phyloP scores from a whole-genome alignment of 306 rosid species.

The Sicyos edulis region DNA sequence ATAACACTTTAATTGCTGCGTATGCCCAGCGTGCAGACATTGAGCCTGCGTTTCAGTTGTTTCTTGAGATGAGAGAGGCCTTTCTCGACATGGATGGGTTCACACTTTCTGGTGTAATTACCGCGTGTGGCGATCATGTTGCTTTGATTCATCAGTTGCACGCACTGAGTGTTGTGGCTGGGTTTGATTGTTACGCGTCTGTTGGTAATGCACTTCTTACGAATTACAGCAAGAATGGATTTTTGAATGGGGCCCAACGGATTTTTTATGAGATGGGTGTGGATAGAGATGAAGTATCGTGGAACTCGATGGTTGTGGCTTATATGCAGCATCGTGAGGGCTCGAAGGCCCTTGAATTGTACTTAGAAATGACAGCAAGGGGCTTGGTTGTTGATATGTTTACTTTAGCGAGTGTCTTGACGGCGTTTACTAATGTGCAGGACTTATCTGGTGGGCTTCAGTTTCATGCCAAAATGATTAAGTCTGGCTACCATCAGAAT shows the following conservation, averaged over 20 bases:
- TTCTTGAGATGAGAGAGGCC: slow-evolving; percentile 35
- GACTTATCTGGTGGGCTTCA: slow-evolving; percentile 69
- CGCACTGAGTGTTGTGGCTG: slow-evolving; percentile 33
- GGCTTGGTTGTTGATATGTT: slow-evolving; percentile 60
- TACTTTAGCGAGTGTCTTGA: slow-evolving; percentile 74
- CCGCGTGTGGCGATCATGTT: slow-evolving; percentile 32
- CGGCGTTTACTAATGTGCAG: slow-evolving; percentile 25
- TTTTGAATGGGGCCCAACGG: slow-evolving; percentile 66
- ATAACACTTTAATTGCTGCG: slow-evolving; percentile 46
- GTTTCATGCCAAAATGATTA: slow-evolving; percentile 29
- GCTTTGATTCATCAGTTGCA: slow-evolving; percentile 49
- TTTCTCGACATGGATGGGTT: slow-evolving; percentile 52
- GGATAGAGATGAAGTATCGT: slow-evolving; percentile 14
- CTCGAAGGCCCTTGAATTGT: slow-evolving; percentile 34
- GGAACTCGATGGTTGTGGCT: slow-evolving; percentile 46
- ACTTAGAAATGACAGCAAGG: slow-evolving; percentile 50
- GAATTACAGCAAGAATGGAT: slow-evolving; percentile 38
- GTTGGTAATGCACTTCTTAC: slow-evolving; percentile 53
- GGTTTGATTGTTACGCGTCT: slow-evolving; percentile 52
- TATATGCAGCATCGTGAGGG: slow-evolving; percentile 64
- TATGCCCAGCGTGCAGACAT: slow-evolving; percentile 48
- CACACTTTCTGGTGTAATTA: slow-evolving; percentile 48
- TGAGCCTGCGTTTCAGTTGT: slow-evolving; percentile 36
- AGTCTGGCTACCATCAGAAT: slow-evolving; percentile 68
- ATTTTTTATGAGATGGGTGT: neutral